These are phyloP conservation scores for Candida freyschussii DNA, from an alignment of 1,139 yeast species.

Conservation along the genomic window DNA sequence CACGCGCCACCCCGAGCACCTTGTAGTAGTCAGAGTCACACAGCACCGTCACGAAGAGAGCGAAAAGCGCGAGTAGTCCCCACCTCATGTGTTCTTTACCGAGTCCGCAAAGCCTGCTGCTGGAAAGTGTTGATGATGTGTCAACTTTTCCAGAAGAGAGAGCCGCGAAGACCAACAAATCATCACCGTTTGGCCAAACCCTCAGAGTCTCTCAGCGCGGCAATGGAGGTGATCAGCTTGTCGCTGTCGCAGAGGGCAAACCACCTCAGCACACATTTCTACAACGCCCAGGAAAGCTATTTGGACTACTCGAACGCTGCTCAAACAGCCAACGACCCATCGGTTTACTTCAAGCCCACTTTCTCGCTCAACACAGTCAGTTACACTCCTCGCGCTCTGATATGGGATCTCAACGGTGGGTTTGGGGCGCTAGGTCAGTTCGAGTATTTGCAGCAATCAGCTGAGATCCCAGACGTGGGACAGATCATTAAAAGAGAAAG, in stretches of 20 bases:
- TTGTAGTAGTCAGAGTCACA: constrained; percentile 34
- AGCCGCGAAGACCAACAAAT: too few relatives aligned
- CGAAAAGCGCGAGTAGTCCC: constrained; percentile 6
- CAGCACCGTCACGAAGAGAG: constrained; percentile 10
- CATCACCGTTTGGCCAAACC: too few relatives aligned
- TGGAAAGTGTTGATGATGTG: neutral
- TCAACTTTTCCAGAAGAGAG: neutral
- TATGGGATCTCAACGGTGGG: constrained; percentile 74
- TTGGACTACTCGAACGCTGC: constrained; percentile 42
- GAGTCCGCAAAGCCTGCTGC: neutral
- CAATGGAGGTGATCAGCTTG: constrained; percentile 67
- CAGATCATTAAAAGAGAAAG: constrained; percentile 26
- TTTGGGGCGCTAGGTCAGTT: constrained; percentile 54
- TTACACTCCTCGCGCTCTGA: constrained; percentile 70
- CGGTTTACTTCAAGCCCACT: constrained; percentile 41
- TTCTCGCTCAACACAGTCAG: constrained; percentile 42
- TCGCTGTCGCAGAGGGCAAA: constrained; percentile 72
- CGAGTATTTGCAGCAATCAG: constrained; percentile 38
- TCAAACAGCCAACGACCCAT: constrained; percentile 39
- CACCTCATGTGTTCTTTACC: constrained; percentile 4
- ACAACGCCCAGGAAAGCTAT: constrained; percentile 70
- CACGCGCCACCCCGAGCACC: constrained; percentile 61
- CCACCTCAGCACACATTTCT: constrained; percentile 71
- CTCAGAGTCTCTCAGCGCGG: too few relatives aligned
- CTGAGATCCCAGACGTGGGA: constrained; percentile 9